Evolutionary conservation across 1,284 basidiomycete genomes (phyloP), one percentile per base, ranked within the genome.

Genomic region (Fomitopsis palustris): DNA sequence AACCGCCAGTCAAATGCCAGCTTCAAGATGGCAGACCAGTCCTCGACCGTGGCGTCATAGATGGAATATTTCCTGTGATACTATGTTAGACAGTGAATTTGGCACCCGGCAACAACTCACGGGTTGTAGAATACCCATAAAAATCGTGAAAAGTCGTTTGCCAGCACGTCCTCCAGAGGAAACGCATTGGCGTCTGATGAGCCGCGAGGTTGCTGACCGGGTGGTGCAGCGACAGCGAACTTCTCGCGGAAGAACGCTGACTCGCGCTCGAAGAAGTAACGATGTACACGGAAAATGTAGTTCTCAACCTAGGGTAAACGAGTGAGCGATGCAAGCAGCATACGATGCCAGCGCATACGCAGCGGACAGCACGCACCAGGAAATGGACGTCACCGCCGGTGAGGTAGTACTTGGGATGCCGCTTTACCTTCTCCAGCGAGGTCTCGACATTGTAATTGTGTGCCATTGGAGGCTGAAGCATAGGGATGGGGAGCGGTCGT

Each of bases 41-140:
- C 79, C 0, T 79, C 76, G 3, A 81, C 73, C 0, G 69, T 71
- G 0, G 83, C 78, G 19, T 81, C 74, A 70, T 87, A 86, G 12
- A 86, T 72, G 12, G 84, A 85, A 67, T 82, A 85, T 71, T 74
- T 77, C 16, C 84, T 85, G 62, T 43, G 6, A 33, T 33, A 51
- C 35, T 41, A 61, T 45, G 61, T 37, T 8, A 53, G 38, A 37
- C n/a, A 16, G 37, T 8, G 10, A 6, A 25, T 17, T 16, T 21
- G 52, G 19, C 7, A 3, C 7, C 21, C 29, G 3, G 16, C 12
- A 5, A 21, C 21, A 9, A 79, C 83, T 66, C 67, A 87, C 86
- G 79, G 79, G 45, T 87, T 84, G 49, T 88, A 89, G 69, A 87
- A 88, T 0, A 89, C 82, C 86, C 87, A 88, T 0, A 87, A 64